Base-by-base conservation (phyloP, 257 asterid genomes). In the Lycium barbarum region DNA sequence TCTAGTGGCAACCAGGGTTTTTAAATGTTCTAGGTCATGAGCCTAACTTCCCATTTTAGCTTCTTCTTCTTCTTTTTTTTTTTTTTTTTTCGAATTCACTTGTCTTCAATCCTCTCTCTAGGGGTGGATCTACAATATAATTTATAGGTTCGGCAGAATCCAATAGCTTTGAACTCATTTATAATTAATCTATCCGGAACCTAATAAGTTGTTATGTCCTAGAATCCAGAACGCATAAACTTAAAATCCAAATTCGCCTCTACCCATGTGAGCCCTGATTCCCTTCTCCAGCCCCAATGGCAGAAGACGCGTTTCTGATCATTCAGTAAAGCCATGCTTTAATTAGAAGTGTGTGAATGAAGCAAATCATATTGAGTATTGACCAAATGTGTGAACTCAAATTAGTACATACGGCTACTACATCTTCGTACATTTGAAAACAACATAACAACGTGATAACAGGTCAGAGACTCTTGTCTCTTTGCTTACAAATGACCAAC, bases 371-470 rank as follows among this genome's bases (percentile, higher is more conserved):
- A 26, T 6, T 13, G 63, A 49, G 11, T 51, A 76, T 49, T 49
- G 82, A 26, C 47, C 63, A 7, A 1, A 7, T 13, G 82, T 76
- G 63, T 76, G 82, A 51, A 76, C 22, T 26, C 63, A 76, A 76
- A 76, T 43, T 6, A 51, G 63, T 51, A 26, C 13, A 76, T 76
- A 2, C 63, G 63, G 82, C 82, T 51, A 51, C 82, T 76, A 51
- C 3, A 76, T 26, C 22, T 9, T 76, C n/a, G 20, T 66, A 66
- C 45, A 51, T 51, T 51, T 22, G 63, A n/a, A 76, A 13, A 51
- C 82, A 76, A 76, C 63, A 76, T 26, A 51, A 51, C 38, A 76
- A 13, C 63, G 51, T 49, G 82, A 76, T 13, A 76, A 76, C 82
- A 76, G 47, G 26, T 26, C 82, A 76, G 2, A 26, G 57, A 49